Evolutionary conservation across 2,329 filamentous ascomycete species (phyloP), one percentile per base, ranked within the genome.

Genomic region (Fusarium phyllophilum): DNA sequence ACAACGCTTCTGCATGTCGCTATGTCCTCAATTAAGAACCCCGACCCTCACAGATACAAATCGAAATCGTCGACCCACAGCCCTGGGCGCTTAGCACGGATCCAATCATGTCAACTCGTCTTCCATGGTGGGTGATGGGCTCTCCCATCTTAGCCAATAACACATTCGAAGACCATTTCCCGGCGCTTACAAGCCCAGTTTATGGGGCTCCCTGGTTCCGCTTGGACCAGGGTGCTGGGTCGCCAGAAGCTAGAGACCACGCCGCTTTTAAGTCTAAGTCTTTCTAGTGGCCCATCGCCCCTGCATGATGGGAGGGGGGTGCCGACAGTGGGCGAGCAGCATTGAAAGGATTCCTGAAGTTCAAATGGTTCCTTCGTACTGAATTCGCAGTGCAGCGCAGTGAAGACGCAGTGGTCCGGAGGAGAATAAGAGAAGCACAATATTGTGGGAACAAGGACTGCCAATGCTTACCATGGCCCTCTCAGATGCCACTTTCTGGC

Each of bases 161-260:
- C 36, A 75, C 26, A 52, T 38, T 26, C 62, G 46, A 58, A 48
- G 61, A 57, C 72, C 44, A 58, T 67, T 72, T 68, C 75, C 75
- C 76, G 81, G 81, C 81, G 81, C 81, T 83, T 83, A 82, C 63
- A 72, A 67, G 59, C 36, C 67, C 57, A 65, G 63, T 67, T 65
- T 56, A 65, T 67, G 70, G 70, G 51, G 41, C 60, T 38, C 18
- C 36, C 59, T 46, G 36, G 56, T 68, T 55, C 63, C 60, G 63
- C 64, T 56, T 65, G 56, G 75, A 75, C 79, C 75, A 67, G 79
- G 79, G 76, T 78, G 63, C 75, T 75, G 75, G 77, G 75, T 76
- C 71, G 67, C 58, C 68, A 62, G 49, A 71, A 49, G 69, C 51
- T 64, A 62, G 59, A 68, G 55, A 61, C 33, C 55, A 64, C 61